A percentile compares a stretch with the other conserved stretches of the same genome.
These are phyloP conservation scores for Exophiala xenobiotica DNA, from an alignment of 2,329 filamentous ascomycete genomes.

Conservation along the genomic window DNA sequence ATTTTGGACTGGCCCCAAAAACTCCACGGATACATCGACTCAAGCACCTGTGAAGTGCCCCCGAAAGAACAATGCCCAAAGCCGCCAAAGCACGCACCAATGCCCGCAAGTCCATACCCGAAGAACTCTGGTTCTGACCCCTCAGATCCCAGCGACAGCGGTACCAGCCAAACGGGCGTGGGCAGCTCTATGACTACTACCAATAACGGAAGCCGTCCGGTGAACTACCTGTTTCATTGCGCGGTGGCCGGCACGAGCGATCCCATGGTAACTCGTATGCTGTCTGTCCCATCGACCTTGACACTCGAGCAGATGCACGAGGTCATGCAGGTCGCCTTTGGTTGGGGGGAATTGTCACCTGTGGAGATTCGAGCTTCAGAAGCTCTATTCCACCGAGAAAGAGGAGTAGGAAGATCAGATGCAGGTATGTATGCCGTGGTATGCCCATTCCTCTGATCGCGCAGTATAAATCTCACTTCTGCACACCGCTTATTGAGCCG, in stretches of 20 bases:
- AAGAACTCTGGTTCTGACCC: too few species aligned
- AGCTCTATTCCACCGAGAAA: neutral
- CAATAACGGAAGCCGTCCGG: neutral
- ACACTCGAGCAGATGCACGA: neutral
- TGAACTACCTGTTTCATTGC: neutral
- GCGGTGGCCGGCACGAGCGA: neutral
- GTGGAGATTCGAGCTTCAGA: neutral
- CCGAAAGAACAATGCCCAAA: conserved; percentile 1
- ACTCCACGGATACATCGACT: too few species aligned
- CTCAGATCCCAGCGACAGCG: neutral
- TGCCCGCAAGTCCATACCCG: neutral
- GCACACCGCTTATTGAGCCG: too few species aligned
- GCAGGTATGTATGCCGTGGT: too few species aligned
- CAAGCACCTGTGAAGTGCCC: too few species aligned
- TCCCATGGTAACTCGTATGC: neutral
- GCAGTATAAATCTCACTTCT: too few species aligned
- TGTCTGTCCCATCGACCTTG: neutral
- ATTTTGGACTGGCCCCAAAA: too few species aligned
- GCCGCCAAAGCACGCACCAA: neutral
- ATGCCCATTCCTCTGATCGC: too few species aligned
- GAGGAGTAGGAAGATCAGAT: neutral
- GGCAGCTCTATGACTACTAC: too few species aligned
- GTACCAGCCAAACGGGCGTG: neutral
- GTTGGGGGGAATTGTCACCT: neutral
- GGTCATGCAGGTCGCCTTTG: neutral